A percentile compares a stretch with the other conserved stretches of the same genome.
Conservation (phyloP, 139 green algal genomes). For the Asterochloris sp. region DNA sequence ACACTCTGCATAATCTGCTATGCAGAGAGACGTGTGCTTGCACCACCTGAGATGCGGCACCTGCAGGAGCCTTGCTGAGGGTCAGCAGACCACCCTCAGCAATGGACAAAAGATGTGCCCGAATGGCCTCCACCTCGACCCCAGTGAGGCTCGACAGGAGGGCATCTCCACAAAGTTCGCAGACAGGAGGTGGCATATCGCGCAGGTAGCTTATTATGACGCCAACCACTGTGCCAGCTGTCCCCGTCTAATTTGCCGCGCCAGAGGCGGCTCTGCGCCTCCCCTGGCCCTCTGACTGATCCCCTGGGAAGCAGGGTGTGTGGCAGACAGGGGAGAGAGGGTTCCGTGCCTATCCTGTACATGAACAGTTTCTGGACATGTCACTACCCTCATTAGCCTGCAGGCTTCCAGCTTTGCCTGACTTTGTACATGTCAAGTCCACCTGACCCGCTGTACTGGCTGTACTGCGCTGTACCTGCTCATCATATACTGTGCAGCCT, state of each 20-base stretch:
- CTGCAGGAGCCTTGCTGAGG: slow-evolving; percentile 25
- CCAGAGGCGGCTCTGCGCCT: too few relatives aligned
- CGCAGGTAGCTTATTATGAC: slow-evolving; percentile 13
- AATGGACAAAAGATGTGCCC: not conserved
- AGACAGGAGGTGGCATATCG: slow-evolving; percentile 11
- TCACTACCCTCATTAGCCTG: not conserved
- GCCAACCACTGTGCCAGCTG: not conserved
- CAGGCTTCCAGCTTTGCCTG: not conserved
- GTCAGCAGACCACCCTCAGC: slow-evolving; percentile 17
- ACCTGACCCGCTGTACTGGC: not conserved
- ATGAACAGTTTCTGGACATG: not conserved
- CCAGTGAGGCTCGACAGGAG: not conserved
- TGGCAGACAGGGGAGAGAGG: not conserved
- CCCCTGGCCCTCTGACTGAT: too few relatives aligned
- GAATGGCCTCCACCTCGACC: too few relatives aligned
- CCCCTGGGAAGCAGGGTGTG: too few relatives aligned
- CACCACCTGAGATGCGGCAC: slow-evolving; percentile 22
- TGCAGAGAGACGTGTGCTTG: slow-evolving; percentile 19
- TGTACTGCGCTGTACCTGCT: too few relatives aligned
- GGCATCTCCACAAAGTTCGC: slow-evolving; percentile 10
- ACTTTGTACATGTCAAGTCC: not conserved
- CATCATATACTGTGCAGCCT: not conserved
- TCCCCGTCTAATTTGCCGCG: too few relatives aligned
- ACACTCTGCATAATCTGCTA: not conserved
- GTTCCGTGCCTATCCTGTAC: not conserved